Conservation (phyloP, 2,329 filamentous ascomycete genomes). For the Colletotrichum navitas region DNA sequence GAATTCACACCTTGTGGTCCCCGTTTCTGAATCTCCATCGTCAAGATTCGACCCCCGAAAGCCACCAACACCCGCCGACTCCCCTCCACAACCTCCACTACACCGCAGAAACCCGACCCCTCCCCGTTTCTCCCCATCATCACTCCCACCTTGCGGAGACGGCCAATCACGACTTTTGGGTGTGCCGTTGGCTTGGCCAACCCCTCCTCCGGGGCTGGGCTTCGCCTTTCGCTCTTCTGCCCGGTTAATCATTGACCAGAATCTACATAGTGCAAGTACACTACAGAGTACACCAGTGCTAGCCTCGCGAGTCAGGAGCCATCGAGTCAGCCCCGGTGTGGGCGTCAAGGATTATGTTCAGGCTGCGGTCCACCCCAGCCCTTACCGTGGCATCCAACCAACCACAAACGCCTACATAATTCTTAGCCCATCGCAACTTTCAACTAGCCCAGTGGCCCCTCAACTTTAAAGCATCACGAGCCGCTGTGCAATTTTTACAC, state of each 20-base stretch:
- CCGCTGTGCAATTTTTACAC: constrained; percentile 38
- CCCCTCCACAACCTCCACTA: constrained; percentile 32
- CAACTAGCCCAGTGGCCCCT: constrained; percentile 17
- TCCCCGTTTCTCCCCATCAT: constrained; percentile 14
- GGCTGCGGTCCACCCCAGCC: constrained; percentile 19
- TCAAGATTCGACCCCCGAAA: constrained; percentile 11
- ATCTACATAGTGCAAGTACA: not conserved
- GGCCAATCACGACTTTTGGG: constrained; percentile 30
- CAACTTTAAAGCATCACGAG: constrained; percentile 41
- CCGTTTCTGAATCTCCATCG: constrained; percentile 13
- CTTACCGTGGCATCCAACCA: constrained; percentile 37
- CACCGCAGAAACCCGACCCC: constrained; percentile 13
- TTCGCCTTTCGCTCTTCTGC: not conserved
- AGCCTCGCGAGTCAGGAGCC: constrained; percentile 40
- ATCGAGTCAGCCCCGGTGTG: constrained; percentile 39
- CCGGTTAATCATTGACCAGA: constrained; percentile 23
- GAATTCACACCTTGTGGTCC: constrained; percentile 27
- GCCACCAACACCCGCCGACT: not conserved
- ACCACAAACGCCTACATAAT: constrained; percentile 35
- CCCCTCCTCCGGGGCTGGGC: constrained; percentile 21
- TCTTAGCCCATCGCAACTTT: constrained; percentile 39
- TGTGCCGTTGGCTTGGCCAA: constrained; percentile 24
- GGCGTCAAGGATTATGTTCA: constrained; percentile 35
- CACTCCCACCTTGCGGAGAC: constrained; percentile 30
- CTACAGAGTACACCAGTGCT: not conserved